Evolutionary conservation across 2,329 filamentous ascomycete genomes (phyloP), one percentile per base, ranked within the genome.

Genomic region (Claviceps purpurea): DNA sequence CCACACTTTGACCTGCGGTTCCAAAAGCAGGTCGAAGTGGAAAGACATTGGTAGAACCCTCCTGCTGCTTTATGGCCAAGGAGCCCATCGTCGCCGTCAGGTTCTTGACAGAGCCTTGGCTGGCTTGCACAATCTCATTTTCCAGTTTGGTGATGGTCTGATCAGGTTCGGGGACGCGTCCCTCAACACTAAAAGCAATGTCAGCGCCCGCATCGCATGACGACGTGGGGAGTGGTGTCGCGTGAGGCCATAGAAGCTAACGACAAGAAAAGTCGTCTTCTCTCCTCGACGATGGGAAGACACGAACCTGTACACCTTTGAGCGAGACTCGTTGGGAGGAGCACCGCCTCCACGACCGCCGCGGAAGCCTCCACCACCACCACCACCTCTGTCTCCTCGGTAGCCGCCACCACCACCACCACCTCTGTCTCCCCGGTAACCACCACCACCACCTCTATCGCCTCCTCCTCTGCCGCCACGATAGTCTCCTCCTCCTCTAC

Each of bases 11-110:
- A 4, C 77, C 78, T 5, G 56, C 57, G 3, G 60, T 68, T 20
- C 76, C 76, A 55, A 72, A 80, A 1, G 69, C 70, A 20, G 78
- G 78, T 2, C 77, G 70, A 7, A 60, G 52, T 2, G 77, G 74
- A 47, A 79, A 68, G 18, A 60, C 55, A 30, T 65, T 63, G 51
- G 47, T 20, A 5, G 55, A 34, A 18, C 53, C 37, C 22, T 50
- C 52, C 34, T 60, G 59, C 14, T 57, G 56, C n/a, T 55, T 52
- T 18, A 69, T 54, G 20, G 56, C 57, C 24, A 73, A 58, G 41
- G 65, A 63, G 13, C 60, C 60, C 66, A 75, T 68, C 49, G 69
- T 60, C 2, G 61, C 56, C 2, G 61, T 61, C 2, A 75, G 51
- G n/a, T 57, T 55, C 11, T 56, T 52, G 34, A 64, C 57, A 6